phyloP scores from a whole-genome alignment of 2,329 filamentous ascomycete genomes.

The Ophiosphaerella narmari region DNA sequence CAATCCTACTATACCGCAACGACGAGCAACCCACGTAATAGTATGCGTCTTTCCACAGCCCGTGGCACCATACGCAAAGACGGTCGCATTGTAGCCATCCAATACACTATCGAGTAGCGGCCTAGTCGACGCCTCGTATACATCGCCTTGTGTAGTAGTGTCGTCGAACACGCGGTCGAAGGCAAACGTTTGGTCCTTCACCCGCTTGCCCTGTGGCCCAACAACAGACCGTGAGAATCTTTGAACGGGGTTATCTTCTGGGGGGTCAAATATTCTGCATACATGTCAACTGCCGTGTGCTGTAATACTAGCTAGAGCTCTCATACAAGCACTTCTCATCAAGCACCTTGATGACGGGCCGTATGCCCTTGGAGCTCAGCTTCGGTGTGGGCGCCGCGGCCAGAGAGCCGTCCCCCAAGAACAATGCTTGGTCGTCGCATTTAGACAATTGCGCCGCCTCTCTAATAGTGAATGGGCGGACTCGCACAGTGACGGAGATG shows the following conservation, averaged over 20 bases:
- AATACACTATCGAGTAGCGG: slow-evolving; percentile 90
- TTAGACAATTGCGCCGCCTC: slow-evolving; percentile 89
- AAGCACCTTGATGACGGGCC: slow-evolving; percentile 92
- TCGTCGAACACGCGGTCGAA: slow-evolving; percentile 98
- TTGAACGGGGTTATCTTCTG: slow-evolving; percentile 90
- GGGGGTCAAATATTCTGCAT: slow-evolving; percentile 89
- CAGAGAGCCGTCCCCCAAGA: slow-evolving; percentile 94
- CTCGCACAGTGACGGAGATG: slow-evolving; percentile 61
- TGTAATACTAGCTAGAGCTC: background rate
- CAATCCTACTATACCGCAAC: background rate
- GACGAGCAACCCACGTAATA: slow-evolving; percentile 59
- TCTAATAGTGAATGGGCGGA: slow-evolving; percentile 75
- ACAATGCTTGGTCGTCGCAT: slow-evolving; percentile 83
- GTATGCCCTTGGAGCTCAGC: slow-evolving; percentile 81
- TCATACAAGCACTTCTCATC: slow-evolving; percentile 93
- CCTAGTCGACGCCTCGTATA: slow-evolving; percentile 92
- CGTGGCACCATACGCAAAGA: slow-evolving; percentile 97
- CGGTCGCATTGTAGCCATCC: slow-evolving; percentile 97
- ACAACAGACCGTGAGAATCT: slow-evolving; percentile 83
- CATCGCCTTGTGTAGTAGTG: slow-evolving; percentile 85
- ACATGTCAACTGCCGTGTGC: slow-evolving; percentile 22
- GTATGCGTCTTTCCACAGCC: slow-evolving; percentile 99
- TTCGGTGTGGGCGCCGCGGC: slow-evolving; percentile 86
- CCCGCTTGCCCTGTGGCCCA: slow-evolving; percentile 74
- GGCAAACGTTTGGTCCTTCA: slow-evolving; percentile 96